Conservation (phyloP, 169 alveolate genomes). For the Babesia caballi region DNA sequence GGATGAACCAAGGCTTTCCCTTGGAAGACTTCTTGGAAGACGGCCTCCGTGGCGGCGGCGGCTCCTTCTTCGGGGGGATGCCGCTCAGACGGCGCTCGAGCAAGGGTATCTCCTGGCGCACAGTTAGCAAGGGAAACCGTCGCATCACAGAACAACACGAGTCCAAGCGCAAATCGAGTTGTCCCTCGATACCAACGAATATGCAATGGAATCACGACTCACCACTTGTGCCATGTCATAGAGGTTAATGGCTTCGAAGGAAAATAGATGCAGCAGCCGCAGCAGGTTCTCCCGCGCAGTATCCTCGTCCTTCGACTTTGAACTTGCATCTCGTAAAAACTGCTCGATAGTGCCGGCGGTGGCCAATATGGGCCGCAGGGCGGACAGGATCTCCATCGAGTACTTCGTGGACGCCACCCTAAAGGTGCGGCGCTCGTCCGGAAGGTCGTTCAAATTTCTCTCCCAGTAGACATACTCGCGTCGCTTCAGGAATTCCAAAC, state of each 20-base stretch:
- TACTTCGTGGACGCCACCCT: slow-evolving; percentile 17
- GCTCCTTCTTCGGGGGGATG: not conserved
- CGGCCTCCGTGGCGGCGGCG: too few relatives aligned
- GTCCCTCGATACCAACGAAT: too few relatives aligned
- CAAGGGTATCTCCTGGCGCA: slow-evolving; percentile 44
- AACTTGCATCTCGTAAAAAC: slow-evolving; percentile 2
- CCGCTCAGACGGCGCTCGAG: slow-evolving; percentile 5
- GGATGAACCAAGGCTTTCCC: slow-evolving; percentile 51
- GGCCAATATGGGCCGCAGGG: slow-evolving; percentile 2
- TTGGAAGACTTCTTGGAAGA: not conserved
- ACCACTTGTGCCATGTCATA: slow-evolving; percentile 39
- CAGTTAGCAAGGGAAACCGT: too few relatives aligned
- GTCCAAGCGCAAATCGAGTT: too few relatives aligned
- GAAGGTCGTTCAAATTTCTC: not conserved
- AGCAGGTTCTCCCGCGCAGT: slow-evolving; percentile 9
- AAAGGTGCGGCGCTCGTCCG: slow-evolving; percentile 7
- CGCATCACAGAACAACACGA: too few relatives aligned
- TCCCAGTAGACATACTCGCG: slow-evolving; percentile 12
- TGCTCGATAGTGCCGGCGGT: slow-evolving; percentile 10
- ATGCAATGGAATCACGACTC: too few relatives aligned
- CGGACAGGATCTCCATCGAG: not conserved
- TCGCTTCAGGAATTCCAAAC: not conserved
- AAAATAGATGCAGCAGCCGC: slow-evolving; percentile 24
- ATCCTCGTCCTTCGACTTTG: slow-evolving; percentile 18
- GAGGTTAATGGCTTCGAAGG: slow-evolving; percentile 28